phyloP scores from a whole-genome alignment of 2,329 filamentous ascomycete species.

The Didymella lethalis region DNA sequence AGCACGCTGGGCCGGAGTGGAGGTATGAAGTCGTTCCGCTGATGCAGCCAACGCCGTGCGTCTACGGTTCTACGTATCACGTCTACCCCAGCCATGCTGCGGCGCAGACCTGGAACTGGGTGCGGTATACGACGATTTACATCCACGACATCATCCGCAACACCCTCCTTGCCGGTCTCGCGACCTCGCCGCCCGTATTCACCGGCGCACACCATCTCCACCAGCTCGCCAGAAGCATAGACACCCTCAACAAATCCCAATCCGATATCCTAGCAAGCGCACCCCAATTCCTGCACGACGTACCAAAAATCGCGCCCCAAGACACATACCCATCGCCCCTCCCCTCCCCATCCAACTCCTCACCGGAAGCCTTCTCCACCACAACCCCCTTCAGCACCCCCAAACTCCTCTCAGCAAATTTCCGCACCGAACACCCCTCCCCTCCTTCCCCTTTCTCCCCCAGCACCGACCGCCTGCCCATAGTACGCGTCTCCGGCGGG shows the following conservation, averaged over 20 bases:
- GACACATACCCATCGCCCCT: not conserved
- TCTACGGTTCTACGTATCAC: slow-evolving; percentile 44
- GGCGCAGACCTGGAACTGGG: slow-evolving; percentile 47
- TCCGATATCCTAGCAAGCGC: slow-evolving; percentile 47
- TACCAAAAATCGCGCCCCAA: slow-evolving; percentile 28
- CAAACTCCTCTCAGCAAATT: slow-evolving; percentile 28
- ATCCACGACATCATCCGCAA: slow-evolving; percentile 49
- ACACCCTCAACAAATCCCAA: slow-evolving; percentile 37
- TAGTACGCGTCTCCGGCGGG: slow-evolving; percentile 44
- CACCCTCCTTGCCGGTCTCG: slow-evolving; percentile 37
- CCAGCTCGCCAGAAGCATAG: slow-evolving; percentile 34
- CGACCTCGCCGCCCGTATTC: slow-evolving; percentile 38
- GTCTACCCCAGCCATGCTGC: slow-evolving; percentile 39
- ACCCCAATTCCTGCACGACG: slow-evolving; percentile 47
- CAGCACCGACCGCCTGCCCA: slow-evolving; percentile 34
- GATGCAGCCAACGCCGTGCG: slow-evolving; percentile 6
- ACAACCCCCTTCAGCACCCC: slow-evolving; percentile 5
- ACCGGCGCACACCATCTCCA: slow-evolving; percentile 28
- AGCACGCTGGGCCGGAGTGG: slow-evolving; percentile 32
- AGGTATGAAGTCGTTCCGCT: slow-evolving; percentile 28
- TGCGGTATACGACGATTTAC: slow-evolving; percentile 45
- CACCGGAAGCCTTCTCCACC: not conserved
- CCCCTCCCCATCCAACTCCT: not conserved
- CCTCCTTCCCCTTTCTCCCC: slow-evolving; percentile 1
- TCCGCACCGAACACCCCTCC: slow-evolving; percentile 20